Evolutionary conservation across 306 rosid genomes (phyloP), one percentile per base, ranked within the genome.

Genomic region (Carpinus fangiana): DNA sequence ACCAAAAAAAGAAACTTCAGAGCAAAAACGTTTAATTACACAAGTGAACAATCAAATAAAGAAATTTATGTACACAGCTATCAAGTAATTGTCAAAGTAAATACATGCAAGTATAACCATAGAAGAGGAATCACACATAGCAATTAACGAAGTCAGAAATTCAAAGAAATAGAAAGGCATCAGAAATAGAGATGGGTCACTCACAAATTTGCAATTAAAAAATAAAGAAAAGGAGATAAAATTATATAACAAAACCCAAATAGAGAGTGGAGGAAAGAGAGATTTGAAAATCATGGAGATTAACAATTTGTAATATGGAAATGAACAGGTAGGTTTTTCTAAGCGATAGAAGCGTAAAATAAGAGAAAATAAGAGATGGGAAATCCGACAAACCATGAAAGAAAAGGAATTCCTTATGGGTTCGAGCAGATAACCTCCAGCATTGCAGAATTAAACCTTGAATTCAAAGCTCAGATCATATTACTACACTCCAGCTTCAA

Each of bases 331-430:
- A 68, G 46, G 55, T 14, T 18, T 59, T 54, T 14, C 53, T 65
- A 56, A 13, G 34, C 18, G 16, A 54, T 23, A 14, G 46, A 62
- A 57, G 11, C 4, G 5, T 38, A 38, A 38, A 38, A 38, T 38
- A 38, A 38, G 43, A 38, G 43, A 38, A 38, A 38, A 38, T 38
- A 54, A 73, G 65, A 64, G 13, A 31, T 14, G 47, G 14, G 79
- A 23, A 7, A 71, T 54, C 11, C 75, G 79, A 85, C 86, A 75
- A 79, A 90, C 89, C 91, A 87, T 84, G 82, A 72, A 80, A 36
- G 12, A 65, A 16, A 57, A 8, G 76, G 20, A 47, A 50, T 76
- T 74, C 76, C 12, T 59, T 43, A 62, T 50, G 77, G 74, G 78
- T 10, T 75, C 5, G 77, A 10, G 76, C 1, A 20, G 84, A 76